Evolutionary conservation across 139 green algal genomes (phyloP), one percentile per base, ranked within the genome.

Genomic region (Picochlorum sp.): DNA sequence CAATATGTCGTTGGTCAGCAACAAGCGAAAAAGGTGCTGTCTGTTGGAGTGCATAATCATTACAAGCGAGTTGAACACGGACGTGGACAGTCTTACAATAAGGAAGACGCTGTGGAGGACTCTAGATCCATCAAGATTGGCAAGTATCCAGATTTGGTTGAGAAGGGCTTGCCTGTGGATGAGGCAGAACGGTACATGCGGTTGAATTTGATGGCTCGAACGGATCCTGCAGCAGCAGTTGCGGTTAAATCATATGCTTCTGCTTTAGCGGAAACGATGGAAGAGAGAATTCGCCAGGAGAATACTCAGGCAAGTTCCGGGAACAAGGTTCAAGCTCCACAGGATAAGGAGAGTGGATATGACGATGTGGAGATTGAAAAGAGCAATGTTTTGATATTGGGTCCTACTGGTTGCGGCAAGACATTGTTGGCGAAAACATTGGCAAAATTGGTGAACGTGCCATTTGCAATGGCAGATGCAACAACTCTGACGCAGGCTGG

Each of bases 401-500:
- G 60, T 26, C 60, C 60, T 26, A 66, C 60, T 31, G 60, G 72
- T 51, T 90, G 73, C 14, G 92, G 92, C 57, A 98, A 98, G 84
- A 98, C 92, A 45, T 83, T 98, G 54, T 82, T 96, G 57, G 88
- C 88, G 45, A 88, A 90, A 72, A 92, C 85, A 0, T 73, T 96
- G 62, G 89, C 88, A 6, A 60, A 69, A 14, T 69, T 96, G 11
- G 88, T 95, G 15, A 91, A 96, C 37, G 92, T 98, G 47, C 92
- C 92, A 10, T 93, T 98, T 66, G 90, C 89, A 13, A 94, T 96
- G 74, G 85, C 85, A 15, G 92, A 98, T 73, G 92, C 92, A 45
- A 98, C 92, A n/a, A 95, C 90, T 3, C 77, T 98, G 6, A 98
- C 92, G 0, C 86, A 91, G 76, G 92, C 92, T 9, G 92, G 92